phyloP scores from a whole-genome alignment of 1,139 yeast genomes.

The Eremothecium cymbalariae region DNA sequence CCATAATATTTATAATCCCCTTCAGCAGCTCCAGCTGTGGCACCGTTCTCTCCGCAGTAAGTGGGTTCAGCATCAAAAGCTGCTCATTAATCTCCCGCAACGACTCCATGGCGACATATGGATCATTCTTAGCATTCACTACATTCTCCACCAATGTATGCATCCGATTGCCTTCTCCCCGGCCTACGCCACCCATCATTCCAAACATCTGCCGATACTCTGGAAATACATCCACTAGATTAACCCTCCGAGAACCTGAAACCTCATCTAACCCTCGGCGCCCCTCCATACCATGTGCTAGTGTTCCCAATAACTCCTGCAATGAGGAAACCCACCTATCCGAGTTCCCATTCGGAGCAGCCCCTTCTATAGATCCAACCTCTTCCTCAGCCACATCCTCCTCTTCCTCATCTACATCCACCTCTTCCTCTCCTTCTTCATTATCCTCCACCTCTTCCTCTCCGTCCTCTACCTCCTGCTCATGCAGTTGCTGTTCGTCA shows the following conservation, averaged over 20 bases:
- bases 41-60: constrained; percentile 53
- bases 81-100: constrained; percentile 56
- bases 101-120: constrained; percentile 46
- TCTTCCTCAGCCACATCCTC: constrained; percentile 26
- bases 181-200: constrained; percentile 32
- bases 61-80: constrained; percentile 58
- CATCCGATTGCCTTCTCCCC: constrained; percentile 17
- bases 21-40: constrained; percentile 54
- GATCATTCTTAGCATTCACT: constrained; percentile 35
- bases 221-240: constrained; percentile 15
- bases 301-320: constrained; percentile 19
- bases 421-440: constrained; percentile 18
- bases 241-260: constrained; percentile 13
- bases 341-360: constrained; percentile 20
- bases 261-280: constrained; percentile 8
- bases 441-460: constrained; percentile 13
- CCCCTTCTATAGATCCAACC: constrained; percentile 14
- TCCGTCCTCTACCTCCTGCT: constrained; percentile 12
- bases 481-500: not conserved
- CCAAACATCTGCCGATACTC: constrained; percentile 18
- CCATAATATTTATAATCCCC: constrained; percentile 51
- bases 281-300: constrained; percentile 15
- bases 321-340: constrained; percentile 17
- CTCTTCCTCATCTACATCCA: constrained; percentile 16
- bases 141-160: constrained; percentile 24